Evolutionary conservation across 345 rosid species (phyloP), one percentile per base, ranked within the genome.

Genomic region (Zanthoxylum bungeanum): DNA sequence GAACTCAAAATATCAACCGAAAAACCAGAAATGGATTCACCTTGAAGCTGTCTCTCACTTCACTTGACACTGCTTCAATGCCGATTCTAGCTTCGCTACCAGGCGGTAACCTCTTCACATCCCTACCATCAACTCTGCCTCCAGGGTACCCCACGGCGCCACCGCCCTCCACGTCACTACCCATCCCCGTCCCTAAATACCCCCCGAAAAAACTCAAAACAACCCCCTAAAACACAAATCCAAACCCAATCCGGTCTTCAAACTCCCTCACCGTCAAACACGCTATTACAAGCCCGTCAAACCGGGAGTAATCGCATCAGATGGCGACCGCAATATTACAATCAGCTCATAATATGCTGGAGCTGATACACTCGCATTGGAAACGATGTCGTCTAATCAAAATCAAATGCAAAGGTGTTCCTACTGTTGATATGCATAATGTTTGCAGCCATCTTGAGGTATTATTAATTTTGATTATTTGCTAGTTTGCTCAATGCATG

Each of bases 261-360:
- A 89, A 74, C 73, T 85, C 66, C 84, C 87, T 11, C 97, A 94
- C 82, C 85, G 81, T 28, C 78, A 77, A 2, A 74, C 97, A 46
- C 80, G 79, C 75, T 92, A 90, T 91, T 82, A 83, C 82, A 94
- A 86, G 50, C 97, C 97, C 2, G 89, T 94, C 22, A 82, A 75
- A 9, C 84, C 85, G 9, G 91, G 88, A 21, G 86, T 90, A 33
- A 73, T 89, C 63, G 66, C 91, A 0, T 75, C 92, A 0, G 97
- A 92, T 7, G 93, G 96, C 7, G 93, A 85, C 34, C 97, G 98
- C 62, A 63, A 89, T 39, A 89, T 94, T 70, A 5, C 85, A 21
- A 63, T 92, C 63, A 92, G 93, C 98, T 0, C 98, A 90, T 79
- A 94, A 91, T 60, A 94, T 94, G 98, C 81, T 94, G 93, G 98